Percentiles rank a stretch among this genome's conserved stretches.
Evolutionary conservation across 2,329 filamentous ascomycete genomes (phyloP).

Genomic region (Penicillium polonicum): DNA sequence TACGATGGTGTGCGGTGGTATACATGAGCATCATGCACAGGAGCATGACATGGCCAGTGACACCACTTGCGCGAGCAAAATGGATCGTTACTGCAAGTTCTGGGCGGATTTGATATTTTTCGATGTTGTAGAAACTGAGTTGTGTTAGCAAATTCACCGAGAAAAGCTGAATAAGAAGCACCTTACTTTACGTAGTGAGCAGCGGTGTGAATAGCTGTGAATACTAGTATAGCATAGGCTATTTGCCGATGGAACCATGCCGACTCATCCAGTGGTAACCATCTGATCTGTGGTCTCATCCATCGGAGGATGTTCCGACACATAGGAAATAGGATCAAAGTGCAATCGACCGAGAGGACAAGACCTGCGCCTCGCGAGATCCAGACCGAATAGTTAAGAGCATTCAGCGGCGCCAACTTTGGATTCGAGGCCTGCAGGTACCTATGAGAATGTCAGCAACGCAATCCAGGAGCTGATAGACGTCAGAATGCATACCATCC

Average conservation of each 20-base stretch:
- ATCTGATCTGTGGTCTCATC: conserved; percentile 81
- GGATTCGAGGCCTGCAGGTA: conserved; percentile 70
- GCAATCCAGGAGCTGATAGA: not conserved
- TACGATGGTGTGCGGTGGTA: conserved; percentile 88
- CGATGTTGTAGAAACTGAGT: conserved; percentile 86
- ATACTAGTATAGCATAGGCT: conserved; percentile 84
- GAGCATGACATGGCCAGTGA: conserved; percentile 96
- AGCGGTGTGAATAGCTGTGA: conserved; percentile 71
- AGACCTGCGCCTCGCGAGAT: conserved; percentile 90
- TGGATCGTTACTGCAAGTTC: conserved; percentile 85
- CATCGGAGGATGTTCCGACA: conserved; percentile 86
- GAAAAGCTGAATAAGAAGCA: not conserved
- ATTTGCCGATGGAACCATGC: conserved; percentile 96
- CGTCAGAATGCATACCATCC: conserved; percentile 67
- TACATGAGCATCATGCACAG: conserved; percentile 99
- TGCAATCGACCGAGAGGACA: conserved; percentile 77
- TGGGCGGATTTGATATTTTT: conserved; percentile 76
- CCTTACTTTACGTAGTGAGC: conserved; percentile 92
- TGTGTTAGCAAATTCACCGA: conserved; percentile 23
- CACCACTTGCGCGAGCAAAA: conserved; percentile 82
- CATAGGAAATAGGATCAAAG: conserved; percentile 89
- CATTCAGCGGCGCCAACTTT: conserved; percentile 74
- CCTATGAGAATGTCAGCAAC: conserved; percentile 53
- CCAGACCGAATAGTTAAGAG: conserved; percentile 86
- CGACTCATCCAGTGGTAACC: conserved; percentile 91